Evolutionary conservation across 768 basidiomycete genomes (phyloP), one percentile per base, ranked within the genome.

Genomic region (Suillus occidentalis): DNA sequence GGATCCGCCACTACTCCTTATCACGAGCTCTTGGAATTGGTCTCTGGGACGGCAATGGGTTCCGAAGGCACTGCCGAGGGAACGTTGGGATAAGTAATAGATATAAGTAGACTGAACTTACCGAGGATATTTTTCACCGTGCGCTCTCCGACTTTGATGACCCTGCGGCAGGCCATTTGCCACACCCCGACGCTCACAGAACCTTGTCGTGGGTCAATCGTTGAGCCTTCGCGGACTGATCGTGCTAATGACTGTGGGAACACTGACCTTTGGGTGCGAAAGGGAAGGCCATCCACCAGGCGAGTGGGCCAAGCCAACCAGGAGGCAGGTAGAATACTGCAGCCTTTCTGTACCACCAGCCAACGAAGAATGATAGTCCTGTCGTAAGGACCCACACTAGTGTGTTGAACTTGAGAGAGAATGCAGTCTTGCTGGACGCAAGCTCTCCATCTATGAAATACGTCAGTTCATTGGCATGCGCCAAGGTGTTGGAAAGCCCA

Each of bases 241-340:
- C 45, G 49, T 8, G 34, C 6, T 10, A 47, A 49, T 34, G 18
- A 7, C 40, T 25, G 25, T 63, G 43, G n/a, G 47, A 60, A 22
- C 16, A 76, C 86, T 64, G 56, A 92, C 94, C 95, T 72, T 80
- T 82, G 0, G 97, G 97, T 22, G 96, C 97, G 69, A 94, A 95
- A 58, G 97, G 97, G 65, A 98, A 84, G 34, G 92, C 83, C 63
- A 99, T 77, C 81, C 91, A 89, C 95, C 96, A 97, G 8, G 82
- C 86, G 39, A 95, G 77, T 4, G 94, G 93, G 8, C 94, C 94
- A 63, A 96, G 86, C 96, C 96, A 99, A 36, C 89, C 89, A 39
- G 84, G 80, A 4, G 97, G 97, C 7, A 99, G 85, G 77, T 89
- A 99, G 77, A 99, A 98, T 47, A 99, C 93, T 10, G 97, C 88